A percentile compares a stretch with the other conserved stretches of the same genome.
These are phyloP conservation scores for Penicillium sclerotiorum DNA, from an alignment of 2,329 filamentous ascomycete genomes.

Conservation along the genomic window DNA sequence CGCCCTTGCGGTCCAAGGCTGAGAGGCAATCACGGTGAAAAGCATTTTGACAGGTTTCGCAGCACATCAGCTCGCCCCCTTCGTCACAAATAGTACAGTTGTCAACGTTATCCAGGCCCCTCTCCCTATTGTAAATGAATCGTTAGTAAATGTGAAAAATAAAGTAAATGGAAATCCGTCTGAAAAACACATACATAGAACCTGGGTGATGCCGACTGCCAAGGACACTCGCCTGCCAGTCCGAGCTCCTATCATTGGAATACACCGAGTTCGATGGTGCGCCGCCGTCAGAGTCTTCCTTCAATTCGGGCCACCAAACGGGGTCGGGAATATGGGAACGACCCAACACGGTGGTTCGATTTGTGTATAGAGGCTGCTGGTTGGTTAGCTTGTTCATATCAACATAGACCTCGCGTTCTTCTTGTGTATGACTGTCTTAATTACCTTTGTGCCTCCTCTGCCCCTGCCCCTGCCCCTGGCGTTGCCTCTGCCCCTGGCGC, in stretches of 20 bases:
- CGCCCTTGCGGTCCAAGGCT: conserved; percentile 57
- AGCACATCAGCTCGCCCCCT: conserved; percentile 84
- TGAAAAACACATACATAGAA: neutral
- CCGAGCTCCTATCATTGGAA: neutral
- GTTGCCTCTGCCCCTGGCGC: neutral
- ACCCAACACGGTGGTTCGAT: too few species aligned
- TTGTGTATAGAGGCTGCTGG: too few species aligned
- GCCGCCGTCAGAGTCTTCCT: too few species aligned
- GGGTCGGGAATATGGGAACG: too few species aligned
- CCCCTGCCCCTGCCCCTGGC: neutral
- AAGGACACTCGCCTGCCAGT: too few species aligned
- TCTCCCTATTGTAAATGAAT: neutral
- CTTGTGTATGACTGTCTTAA: neutral
- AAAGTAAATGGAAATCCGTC: neutral
- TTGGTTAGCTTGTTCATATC: neutral
- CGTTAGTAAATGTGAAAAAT: neutral
- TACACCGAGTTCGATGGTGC: neutral
- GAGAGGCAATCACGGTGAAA: conserved; percentile 91
- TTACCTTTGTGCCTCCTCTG: neutral
- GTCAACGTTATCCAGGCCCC: neutral
- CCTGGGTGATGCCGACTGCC: neutral
- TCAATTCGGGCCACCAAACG: too few species aligned
- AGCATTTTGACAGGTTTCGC: conserved; percentile 85
- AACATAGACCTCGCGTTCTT: neutral
- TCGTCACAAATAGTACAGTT: conserved; percentile 70